Conservation (phyloP, 768 basidiomycete genomes). For the Leccinum broughii region DNA sequence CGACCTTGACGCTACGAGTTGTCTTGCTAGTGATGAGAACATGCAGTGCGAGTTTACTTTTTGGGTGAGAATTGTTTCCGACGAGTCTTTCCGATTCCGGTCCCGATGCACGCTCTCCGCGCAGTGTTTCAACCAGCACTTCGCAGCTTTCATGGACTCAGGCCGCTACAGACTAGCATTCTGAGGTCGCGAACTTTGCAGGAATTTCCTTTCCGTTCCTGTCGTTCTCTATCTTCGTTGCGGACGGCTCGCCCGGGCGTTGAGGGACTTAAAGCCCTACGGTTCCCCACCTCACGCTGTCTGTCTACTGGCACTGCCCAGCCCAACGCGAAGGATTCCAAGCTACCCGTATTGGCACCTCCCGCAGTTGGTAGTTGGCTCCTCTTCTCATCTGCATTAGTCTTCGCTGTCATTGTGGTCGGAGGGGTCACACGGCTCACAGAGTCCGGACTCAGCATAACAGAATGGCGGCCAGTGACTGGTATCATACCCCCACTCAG, state of each 20-base stretch:
- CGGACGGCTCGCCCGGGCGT: background rate
- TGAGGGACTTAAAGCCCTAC: slow-evolving; percentile 7
- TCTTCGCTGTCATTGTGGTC: slow-evolving; percentile 91
- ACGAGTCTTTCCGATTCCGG: background rate
- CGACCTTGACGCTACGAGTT: slow-evolving; percentile 29
- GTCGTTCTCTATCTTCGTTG: slow-evolving; percentile 9
- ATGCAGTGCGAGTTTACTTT: background rate
- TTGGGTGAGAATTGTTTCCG: background rate
- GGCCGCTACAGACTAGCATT: slow-evolving; percentile 3
- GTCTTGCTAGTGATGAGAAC: slow-evolving; percentile 35
- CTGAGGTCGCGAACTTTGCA: slow-evolving; percentile 14
- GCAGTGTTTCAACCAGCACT: slow-evolving; percentile 19
- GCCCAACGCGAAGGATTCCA: slow-evolving; percentile 21
- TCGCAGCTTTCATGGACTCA: slow-evolving; percentile 8
- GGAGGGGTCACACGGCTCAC: slow-evolving; percentile 96
- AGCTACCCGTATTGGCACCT: slow-evolving; percentile 59
- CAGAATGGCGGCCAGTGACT: slow-evolving; percentile 94
- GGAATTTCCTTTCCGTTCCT: background rate
- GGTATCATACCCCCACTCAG: slow-evolving; percentile 85
- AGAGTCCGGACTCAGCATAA: slow-evolving; percentile 96
- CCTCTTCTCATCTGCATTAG: slow-evolving; percentile 77
- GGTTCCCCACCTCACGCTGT: slow-evolving; percentile 35
- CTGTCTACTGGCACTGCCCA: slow-evolving; percentile 38
- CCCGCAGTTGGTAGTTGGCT: slow-evolving; percentile 84
- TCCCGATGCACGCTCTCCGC: slow-evolving; percentile 25